phyloP scores from a whole-genome alignment of 2,329 filamentous ascomycete genomes.

The Penicillium aurantiogriseum region DNA sequence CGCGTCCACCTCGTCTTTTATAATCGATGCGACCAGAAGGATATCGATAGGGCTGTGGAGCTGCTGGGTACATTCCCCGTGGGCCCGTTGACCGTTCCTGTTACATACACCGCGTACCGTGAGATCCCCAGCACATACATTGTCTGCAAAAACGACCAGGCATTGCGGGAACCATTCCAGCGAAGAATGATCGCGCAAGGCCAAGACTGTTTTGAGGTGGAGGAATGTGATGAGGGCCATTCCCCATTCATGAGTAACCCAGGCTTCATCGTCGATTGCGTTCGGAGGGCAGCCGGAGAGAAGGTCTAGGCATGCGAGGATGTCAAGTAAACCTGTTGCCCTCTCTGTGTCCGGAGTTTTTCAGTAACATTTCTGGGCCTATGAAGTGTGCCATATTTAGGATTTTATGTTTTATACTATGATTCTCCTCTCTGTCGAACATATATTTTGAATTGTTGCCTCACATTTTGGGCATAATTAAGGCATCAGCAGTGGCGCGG shows the following conservation, averaged over 20 bases:
- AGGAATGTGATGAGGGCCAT: conserved; percentile 30
- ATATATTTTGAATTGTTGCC: background rate
- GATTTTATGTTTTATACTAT: too few species aligned
- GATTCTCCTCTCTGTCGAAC: background rate
- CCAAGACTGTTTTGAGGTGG: conserved; percentile 26
- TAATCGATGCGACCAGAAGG: conserved; percentile 24
- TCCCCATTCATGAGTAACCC: conserved; percentile 32
- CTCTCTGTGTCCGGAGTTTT: background rate
- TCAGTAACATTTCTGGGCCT: accelerated
- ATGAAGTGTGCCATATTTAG: background rate
- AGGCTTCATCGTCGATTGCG: conserved; percentile 24
- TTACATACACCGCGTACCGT: conserved; percentile 28
- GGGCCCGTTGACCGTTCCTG: conserved; percentile 26
- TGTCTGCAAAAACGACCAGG: conserved; percentile 29
- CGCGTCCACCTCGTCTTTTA: conserved; percentile 23
- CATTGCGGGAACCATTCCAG: conserved; percentile 22
- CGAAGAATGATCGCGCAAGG: conserved; percentile 31
- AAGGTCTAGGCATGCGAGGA: background rate
- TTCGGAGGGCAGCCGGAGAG: conserved; percentile 28
- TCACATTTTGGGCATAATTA: background rate
- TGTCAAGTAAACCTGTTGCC: too few species aligned
- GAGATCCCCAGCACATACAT: conserved; percentile 34
- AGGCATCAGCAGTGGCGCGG: background rate
- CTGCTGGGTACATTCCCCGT: conserved; percentile 25
- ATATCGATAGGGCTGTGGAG: conserved; percentile 25